phyloP scores from a whole-genome alignment of 2,329 filamentous ascomycete genomes.

The Mariannaea sp. region DNA sequence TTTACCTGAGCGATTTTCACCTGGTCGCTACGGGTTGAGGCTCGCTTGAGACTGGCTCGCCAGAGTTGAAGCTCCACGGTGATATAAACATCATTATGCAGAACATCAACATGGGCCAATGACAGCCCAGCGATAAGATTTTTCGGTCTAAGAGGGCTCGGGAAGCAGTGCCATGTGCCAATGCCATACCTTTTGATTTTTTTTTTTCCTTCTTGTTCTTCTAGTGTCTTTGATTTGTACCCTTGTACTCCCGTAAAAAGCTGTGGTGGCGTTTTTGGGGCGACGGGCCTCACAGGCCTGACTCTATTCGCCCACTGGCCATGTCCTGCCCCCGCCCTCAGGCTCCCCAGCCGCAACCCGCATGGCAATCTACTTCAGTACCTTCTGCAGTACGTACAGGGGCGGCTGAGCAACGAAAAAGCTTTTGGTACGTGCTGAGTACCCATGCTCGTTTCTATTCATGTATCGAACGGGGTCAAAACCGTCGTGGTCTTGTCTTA shows the following conservation, averaged over 20 bases:
- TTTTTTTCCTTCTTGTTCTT: constrained; percentile 11
- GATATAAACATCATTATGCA: constrained; percentile 44
- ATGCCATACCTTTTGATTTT: constrained; percentile 31
- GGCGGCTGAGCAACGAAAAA: neutral
- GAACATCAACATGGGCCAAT: constrained; percentile 38
- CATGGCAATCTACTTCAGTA: neutral
- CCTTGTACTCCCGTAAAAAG: no score
- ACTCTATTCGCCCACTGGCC: neutral
- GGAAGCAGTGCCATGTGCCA: constrained; percentile 18
- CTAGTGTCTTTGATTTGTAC: constrained; percentile 8
- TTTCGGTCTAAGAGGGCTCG: constrained; percentile 19
- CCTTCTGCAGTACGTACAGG: neutral
- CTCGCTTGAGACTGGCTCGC: constrained; percentile 23
- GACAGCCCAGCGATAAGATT: constrained; percentile 39
- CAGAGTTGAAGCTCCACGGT: constrained; percentile 24
- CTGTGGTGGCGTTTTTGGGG: no score
- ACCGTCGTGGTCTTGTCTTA: neutral
- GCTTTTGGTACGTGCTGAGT: neutral
- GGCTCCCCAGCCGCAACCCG: neutral
- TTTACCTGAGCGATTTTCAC: constrained; percentile 34
- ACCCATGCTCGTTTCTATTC: neutral
- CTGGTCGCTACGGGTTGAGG: constrained; percentile 29
- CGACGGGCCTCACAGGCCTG: neutral
- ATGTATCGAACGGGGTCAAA: neutral
- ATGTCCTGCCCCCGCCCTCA: neutral